Base-by-base conservation (phyloP, 202 grass and related monocot genomes). In the Tripidium arundinaceum region DNA sequence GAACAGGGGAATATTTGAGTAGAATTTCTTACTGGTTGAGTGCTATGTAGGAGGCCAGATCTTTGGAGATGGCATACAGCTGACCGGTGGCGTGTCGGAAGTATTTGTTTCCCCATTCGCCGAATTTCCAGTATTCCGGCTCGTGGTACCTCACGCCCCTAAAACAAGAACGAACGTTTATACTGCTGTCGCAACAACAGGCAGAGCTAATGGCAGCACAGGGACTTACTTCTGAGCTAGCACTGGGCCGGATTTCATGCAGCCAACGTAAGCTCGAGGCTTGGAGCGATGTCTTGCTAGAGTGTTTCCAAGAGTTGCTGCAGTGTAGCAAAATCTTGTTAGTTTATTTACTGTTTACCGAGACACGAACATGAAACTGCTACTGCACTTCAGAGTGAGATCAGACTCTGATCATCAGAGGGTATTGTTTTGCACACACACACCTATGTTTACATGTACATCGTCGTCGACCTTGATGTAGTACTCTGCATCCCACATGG, bases 81-180 rank as follows among this genome's bases (percentile, higher is more conserved):
- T 97, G 90, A 72, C 93, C 88, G 1, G 75, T 91, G 2, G 93
- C 93, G 34, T 97, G 93, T 15, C 93, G 81, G 65, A 97, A 97
- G 54, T 97, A 97, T 33, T 91, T 97, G 65, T 97, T 97, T 18
- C 93, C 93, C 70, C 78, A 81, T 61, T 97, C 93, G 1, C 93
- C 93, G 6, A 97, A 97, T 86, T 97, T 97, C 90, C 93, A 97
- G 39, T 97, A 93, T 37, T 97, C 93, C 1, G 93, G 93, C 66
- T 97, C 93, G 61, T 93, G 90, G 76, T 93, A 97, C 54, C 82
- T 87, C 11, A 93, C 90, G 19, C 93, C 93, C 60, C 93, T 97
- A 79, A 57, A 68, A 10, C 46, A 79, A 69, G 39, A 29, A 65
- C 1, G 0, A 36, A 28, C 3, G 33, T 28, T 29, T 79, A 33